Evolutionary conservation across 2,329 filamentous ascomycete species (phyloP).

Genomic region (Metarhizium sp.): DNA sequence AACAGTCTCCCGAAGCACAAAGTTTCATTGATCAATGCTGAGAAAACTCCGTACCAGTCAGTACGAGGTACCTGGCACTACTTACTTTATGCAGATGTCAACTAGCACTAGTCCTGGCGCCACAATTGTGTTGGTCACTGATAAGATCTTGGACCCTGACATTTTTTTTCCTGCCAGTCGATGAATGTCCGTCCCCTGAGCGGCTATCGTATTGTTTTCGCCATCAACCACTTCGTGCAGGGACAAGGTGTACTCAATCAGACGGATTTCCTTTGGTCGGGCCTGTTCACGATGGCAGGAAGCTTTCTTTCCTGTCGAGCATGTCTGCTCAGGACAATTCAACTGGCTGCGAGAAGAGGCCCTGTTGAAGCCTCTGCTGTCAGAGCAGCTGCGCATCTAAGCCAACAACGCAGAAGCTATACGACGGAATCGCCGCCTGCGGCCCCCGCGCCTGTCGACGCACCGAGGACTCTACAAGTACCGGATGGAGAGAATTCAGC

Average conservation of each 20-base stretch:
- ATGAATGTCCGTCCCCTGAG: too few species aligned
- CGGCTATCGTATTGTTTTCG: too few species aligned
- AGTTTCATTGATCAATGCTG: neutral
- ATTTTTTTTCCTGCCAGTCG: too few species aligned
- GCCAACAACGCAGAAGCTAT: conserved; percentile 8
- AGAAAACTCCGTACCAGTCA: too few species aligned
- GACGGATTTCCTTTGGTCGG: too few species aligned
- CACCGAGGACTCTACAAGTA: conserved; percentile 13
- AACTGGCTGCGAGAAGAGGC: conserved; percentile 7
- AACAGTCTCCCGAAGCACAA: neutral
- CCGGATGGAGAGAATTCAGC: conserved; percentile 7
- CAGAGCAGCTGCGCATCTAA: conserved; percentile 4
- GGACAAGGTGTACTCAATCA: neutral
- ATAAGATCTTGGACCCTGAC: conserved; percentile 7
- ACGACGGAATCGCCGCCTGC: conserved; percentile 3
- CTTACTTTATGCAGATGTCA: too few species aligned
- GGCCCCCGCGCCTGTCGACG: conserved; percentile 10
- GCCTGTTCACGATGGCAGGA: conserved; percentile 14
- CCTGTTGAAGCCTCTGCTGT: neutral
- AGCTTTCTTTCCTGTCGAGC: conserved; percentile 17
- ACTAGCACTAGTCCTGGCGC: too few species aligned
- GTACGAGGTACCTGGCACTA: too few species aligned
- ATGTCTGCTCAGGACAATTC: conserved; percentile 18
- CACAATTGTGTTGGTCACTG: neutral
- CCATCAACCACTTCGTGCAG: neutral